Conservation (phyloP, 257 asterid species). For the Paulownia fortunei region DNA sequence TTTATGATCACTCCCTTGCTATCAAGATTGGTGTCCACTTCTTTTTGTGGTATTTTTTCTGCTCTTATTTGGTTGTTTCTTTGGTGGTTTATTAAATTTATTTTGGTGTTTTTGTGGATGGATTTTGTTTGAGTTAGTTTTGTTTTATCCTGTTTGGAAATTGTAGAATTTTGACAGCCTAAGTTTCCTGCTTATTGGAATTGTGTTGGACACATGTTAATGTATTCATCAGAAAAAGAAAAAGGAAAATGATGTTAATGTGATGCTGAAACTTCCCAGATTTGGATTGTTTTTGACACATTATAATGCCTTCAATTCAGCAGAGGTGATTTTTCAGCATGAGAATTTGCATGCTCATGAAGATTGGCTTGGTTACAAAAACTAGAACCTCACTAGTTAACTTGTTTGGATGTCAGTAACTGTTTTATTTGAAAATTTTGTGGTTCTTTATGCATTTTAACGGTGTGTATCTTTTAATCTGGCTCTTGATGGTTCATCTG, state of each 20-base stretch:
- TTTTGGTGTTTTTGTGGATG: background rate
- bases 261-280: background rate
- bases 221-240: background rate
- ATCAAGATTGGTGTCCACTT: conserved; percentile 87
- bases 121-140: background rate
- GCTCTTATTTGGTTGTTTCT: background rate
- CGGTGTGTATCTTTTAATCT: background rate
- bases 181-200: background rate
- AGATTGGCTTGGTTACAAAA: conserved; percentile 16
- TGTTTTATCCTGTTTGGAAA: background rate
- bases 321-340: conserved; percentile 1
- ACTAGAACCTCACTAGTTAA: background rate
- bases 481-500: conserved; percentile 12
- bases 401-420: conserved; percentile 9
- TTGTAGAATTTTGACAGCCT: background rate
- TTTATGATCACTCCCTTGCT: conserved; percentile 91
- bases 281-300: too few relatives aligned
- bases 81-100: background rate
- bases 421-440: background rate
- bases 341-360: background rate
- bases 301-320: background rate
- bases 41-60: conserved; percentile 71
- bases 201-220: background rate
- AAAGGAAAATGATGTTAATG: background rate
- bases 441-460: conserved; percentile 10